Conservation (phyloP, 148 eudicot genomes). For the Dianthus caryophyllus region DNA sequence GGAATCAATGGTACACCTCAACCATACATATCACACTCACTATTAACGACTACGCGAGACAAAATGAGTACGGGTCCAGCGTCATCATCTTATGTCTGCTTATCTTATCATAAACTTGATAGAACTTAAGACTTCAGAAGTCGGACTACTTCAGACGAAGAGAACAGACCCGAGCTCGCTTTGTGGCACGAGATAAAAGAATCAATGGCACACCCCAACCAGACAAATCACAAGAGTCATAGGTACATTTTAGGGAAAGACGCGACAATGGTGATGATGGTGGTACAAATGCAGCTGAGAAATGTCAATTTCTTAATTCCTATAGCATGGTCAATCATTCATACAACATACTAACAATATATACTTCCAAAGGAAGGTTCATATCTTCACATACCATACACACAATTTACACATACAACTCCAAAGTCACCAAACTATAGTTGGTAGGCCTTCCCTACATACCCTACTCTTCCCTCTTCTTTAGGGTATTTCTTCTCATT, state of each 20-base stretch:
- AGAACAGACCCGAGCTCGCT: too few species aligned
- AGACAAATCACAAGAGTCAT: conserved; percentile 13
- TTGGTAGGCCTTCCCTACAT: conserved; percentile 16
- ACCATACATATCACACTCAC: neutral
- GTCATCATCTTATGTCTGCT: too few species aligned
- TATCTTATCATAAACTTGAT: too few species aligned
- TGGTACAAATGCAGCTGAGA: conserved; percentile 11
- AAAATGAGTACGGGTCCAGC: too few species aligned
- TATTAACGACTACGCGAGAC: too few species aligned
- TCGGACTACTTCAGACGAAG: too few species aligned
- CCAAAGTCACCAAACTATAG: conserved; percentile 5
- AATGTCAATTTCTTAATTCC: conserved; percentile 13
- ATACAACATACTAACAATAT: conserved; percentile 6
- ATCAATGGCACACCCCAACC: neutral
- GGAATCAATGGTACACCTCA: neutral
- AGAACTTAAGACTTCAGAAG: too few species aligned
- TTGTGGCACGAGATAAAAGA: neutral
- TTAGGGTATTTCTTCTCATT: conserved; percentile 1
- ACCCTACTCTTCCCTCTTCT: conserved; percentile 2
- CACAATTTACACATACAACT: too few species aligned
- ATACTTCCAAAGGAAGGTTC: conserved; percentile 15
- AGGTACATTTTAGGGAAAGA: neutral
- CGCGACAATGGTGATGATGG: too few species aligned
- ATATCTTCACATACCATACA: too few species aligned
- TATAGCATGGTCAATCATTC: conserved; percentile 10